phyloP scores from a whole-genome alignment of 208 protist genomes.

The Trypanosoma conorhini region DNA sequence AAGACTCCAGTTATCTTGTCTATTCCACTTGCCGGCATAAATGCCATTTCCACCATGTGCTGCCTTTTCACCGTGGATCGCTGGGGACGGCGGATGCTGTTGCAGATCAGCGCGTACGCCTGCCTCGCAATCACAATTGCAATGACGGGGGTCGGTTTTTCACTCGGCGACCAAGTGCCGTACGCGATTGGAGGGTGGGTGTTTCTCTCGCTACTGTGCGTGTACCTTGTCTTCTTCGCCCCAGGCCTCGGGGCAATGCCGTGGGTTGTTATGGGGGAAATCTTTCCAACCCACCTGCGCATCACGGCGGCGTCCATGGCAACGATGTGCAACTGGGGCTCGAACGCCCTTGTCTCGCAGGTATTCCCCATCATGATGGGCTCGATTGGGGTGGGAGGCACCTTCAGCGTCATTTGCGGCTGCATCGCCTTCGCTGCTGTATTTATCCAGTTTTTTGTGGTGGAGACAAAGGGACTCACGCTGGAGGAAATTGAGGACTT shows the following conservation, averaged over 20 bases:
- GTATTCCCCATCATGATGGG: constrained; percentile 87
- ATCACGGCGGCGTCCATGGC: constrained; percentile 79
- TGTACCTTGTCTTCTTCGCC: constrained; percentile 88
- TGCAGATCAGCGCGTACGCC: constrained; percentile 72
- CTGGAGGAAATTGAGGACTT: constrained; percentile 88
- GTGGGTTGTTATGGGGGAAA: constrained; percentile 91
- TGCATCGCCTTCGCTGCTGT: constrained; percentile 56
- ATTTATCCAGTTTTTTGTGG: constrained; percentile 83
- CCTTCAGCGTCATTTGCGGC: constrained; percentile 72
- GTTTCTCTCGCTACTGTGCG: constrained; percentile 69
- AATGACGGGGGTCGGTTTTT: constrained; percentile 66
- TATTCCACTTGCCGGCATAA: constrained; percentile 86
- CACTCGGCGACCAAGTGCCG: constrained; percentile 53
- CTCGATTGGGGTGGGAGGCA: constrained; percentile 78
- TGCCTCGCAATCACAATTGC: constrained; percentile 57
- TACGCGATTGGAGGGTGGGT: constrained; percentile 67
- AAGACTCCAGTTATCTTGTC: constrained; percentile 84
- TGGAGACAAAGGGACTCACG: constrained; percentile 87
- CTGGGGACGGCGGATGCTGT: constrained; percentile 66
- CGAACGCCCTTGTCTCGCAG: constrained; percentile 87
- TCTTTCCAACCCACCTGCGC: constrained; percentile 87
- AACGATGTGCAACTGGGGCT: constrained; percentile 92
- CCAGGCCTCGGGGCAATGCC: constrained; percentile 90
- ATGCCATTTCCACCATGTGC: constrained; percentile 81
- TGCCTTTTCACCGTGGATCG: constrained; percentile 83